Evolutionary conservation across 2,329 filamentous ascomycete genomes (phyloP), one percentile per base, ranked within the genome.

Genomic region (Colletotrichum magnum): DNA sequence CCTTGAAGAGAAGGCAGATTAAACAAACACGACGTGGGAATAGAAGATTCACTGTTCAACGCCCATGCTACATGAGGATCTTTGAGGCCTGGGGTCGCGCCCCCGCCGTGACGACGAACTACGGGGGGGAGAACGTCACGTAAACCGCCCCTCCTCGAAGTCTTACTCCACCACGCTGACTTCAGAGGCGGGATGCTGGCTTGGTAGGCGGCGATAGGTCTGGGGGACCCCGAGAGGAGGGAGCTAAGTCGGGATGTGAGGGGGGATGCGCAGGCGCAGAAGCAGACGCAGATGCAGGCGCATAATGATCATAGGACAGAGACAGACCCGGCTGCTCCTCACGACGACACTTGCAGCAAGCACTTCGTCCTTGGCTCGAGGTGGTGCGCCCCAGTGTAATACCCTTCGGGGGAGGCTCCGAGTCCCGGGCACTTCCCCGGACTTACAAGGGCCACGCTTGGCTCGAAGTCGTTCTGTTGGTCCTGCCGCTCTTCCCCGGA

Each of bases 81-180:
- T 53, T 53, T 21, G 7, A 39, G 39, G 18, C 12, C 26, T 24
- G 48, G 56, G 26, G 39, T 10, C 18, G 12, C 26, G 18, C 43
- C 39, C 53, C 61, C 54, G 32, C 43, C 15, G 50, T 66, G 54
- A 68, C 54, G 54, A 65, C 50, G 52, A 54, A 59, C 54, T 43
- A 65, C 43, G 61, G 61, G 21, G 48, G 45, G 18, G 66, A 24
- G 28, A 59, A 57, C 50, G 54, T 65, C 56, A 65, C 54, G 24
- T 10, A 59, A 18, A 24, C n/a, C 39, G 47, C 53, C 65, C 61
- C 61, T 68, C 65, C 32, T 64, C 51, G 39, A 45, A 36, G 53
- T 32, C 41, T 51, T 18, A 60, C 50, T 68, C 61, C 63, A 36
- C 53, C 45, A 54, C 32, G 53, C 39, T 51, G 28, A 10, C 43